phyloP scores from a whole-genome alignment of 2,329 filamentous ascomycete species.

The Torrubiella hemipterigena region DNA sequence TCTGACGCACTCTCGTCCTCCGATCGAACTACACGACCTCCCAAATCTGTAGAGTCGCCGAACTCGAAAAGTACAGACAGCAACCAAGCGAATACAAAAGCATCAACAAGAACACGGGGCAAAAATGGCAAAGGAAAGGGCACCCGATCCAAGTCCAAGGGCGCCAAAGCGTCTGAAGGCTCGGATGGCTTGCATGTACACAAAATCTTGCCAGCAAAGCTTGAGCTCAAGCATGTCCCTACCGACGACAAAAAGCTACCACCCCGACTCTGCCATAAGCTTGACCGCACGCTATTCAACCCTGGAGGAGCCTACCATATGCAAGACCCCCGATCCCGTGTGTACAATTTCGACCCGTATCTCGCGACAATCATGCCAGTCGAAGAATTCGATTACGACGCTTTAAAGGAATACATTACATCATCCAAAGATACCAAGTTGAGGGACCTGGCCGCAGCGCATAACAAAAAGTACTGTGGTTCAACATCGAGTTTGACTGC shows the following conservation, averaged over 20 bases:
- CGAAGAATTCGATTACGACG: slow-evolving; percentile 81
- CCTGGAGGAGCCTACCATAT: slow-evolving; percentile 84
- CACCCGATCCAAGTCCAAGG: too few species aligned
- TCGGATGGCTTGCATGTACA: too few species aligned
- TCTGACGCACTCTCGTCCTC: too few species aligned
- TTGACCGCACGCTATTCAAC: slow-evolving; percentile 92
- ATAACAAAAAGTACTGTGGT: slow-evolving; percentile 73
- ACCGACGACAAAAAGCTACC: slow-evolving; percentile 17
- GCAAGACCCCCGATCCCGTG: slow-evolving; percentile 74
- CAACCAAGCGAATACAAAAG: too few species aligned
- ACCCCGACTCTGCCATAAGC: slow-evolving; percentile 57
- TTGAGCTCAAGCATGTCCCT: slow-evolving; percentile 18
- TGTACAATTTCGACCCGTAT: slow-evolving; percentile 97
- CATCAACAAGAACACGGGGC: too few species aligned
- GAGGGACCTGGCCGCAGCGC: slow-evolving; percentile 50
- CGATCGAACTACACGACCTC: too few species aligned
- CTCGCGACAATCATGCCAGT: slow-evolving; percentile 88
- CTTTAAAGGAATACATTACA: slow-evolving; percentile 77
- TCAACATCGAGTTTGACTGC: slow-evolving; percentile 96
- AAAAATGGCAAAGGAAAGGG: too few species aligned
- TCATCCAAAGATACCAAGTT: slow-evolving; percentile 74
- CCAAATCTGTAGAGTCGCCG: too few species aligned
- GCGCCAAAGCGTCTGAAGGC: background rate
- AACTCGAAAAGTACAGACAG: too few species aligned
- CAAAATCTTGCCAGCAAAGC: slow-evolving; percentile 11